Evolutionary conservation across 1,139 yeast species (phyloP), one percentile per base, ranked within the genome.

Genomic region (Debaryomycetaceae sp.): DNA sequence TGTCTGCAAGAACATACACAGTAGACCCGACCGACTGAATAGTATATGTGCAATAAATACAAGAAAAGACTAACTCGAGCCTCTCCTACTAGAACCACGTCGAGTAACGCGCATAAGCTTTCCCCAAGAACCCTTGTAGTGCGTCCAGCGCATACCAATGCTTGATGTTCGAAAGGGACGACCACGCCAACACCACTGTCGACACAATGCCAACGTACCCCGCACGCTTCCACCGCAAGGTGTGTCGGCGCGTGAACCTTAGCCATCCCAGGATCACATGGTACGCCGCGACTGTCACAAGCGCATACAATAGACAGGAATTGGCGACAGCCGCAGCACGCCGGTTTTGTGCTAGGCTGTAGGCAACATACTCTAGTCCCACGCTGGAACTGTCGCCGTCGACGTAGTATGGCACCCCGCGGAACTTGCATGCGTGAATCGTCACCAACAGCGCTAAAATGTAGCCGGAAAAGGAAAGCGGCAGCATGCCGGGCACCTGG

Each of bases 311-410:
- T 5, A 43, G 39, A 3, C 34, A 21, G 23, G 35, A 35, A 33
- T 61, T 59, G 16, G 49, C 18, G 11, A 25, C 18, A 8, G 45
- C 47, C 6, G 53, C 53, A 25, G 40, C 37, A 16, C 27, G 32
- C 3, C 35, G 34, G 4, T 55, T 45, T 12, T 42, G 38, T 30
- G 47, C 41, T 23, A 71, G 47, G 8, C 65, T 55, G 43, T 64
- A 68, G 3, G 73, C 43, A 10, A 79, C 58, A 42, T 63, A 80
- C 14, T 68, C 68, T 27, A 81, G 51, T 22, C 60, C 63, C 18
- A 81, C 51, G 33, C 72, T 54, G 1, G 79, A 64, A 6, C 78
- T 68, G 46, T 79, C 92, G 1, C 85, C 90, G 34, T 77, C 80
- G 1, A 70, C 57, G 3, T 41, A 15, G 15, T 55, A 31, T 0